Evolutionary conservation across 2,329 filamentous ascomycete genomes (phyloP), one percentile per base, ranked within the genome.

Genomic region (Epichloe typhina): DNA sequence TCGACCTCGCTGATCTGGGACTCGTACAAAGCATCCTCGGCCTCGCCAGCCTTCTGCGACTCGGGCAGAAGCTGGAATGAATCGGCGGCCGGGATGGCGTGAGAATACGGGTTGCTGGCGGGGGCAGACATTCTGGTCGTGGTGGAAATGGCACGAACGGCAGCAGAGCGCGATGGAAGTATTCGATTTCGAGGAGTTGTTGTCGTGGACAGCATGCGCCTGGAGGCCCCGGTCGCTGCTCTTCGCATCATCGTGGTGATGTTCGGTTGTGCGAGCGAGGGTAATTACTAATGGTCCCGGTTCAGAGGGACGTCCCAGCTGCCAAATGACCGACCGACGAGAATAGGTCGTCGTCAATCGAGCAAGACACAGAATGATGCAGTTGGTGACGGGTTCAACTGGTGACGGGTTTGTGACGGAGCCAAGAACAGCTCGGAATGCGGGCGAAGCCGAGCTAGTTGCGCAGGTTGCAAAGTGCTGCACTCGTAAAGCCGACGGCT

Each of bases 41-140:
- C 81, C 17, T 77, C 74, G 15, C 88, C 88, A 0, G 84, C 73
- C 67, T 97, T 96, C 51, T 84, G 73, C 35, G 78, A 69, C 57
- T 89, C 87, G 40, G 88, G 76, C 0, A 96, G 77, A 13, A 96
- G 76, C 65, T 96, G 91, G 70, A 91, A 96, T 31, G 86, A 79
- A 62, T 95, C 88, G 52, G 85, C 80, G 0, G 85, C 60, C 4
- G 62, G 54, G 37, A 61, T 54, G 38, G 59, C 58, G 43, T 62
- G 54, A 12, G 61, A 62, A 54, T 56, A 63, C 11, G 61, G 60
- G 53, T 64, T 65, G 49, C 33, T 46, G 5, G 47, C 43, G 19
- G 58, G 53, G 17, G 56, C 23, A 13, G 62, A 58, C 65, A 68
- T 69, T 47, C 39, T 55, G 41, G 61, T 38, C 4, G 66, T 63